These are phyloP conservation scores for Diaporthe longicolla DNA, from an alignment of 2,329 filamentous ascomycete genomes.

Conservation along the genomic window DNA sequence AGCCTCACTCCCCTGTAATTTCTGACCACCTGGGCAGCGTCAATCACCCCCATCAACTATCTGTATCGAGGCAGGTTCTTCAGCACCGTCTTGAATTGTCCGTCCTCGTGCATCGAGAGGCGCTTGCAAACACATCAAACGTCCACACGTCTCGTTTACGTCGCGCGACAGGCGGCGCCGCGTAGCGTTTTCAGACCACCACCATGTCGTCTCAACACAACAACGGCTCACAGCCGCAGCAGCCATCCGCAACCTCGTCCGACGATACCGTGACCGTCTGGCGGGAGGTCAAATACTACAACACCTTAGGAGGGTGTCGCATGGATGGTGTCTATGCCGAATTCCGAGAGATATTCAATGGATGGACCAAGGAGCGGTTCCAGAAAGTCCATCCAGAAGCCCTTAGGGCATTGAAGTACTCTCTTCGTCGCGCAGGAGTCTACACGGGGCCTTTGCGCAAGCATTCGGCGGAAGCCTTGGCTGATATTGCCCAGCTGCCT, in stretches of 20 bases:
- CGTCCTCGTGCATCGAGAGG: background rate
- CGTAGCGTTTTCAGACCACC: background rate
- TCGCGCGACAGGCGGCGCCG: background rate
- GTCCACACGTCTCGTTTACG: background rate
- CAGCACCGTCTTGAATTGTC: background rate
- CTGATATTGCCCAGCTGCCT: background rate
- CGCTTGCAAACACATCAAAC: background rate
- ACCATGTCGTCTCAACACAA: background rate
- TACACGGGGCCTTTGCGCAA: background rate
- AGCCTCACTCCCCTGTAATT: background rate
- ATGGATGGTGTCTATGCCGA: background rate
- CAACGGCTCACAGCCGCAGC: background rate
- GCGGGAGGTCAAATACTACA: background rate
- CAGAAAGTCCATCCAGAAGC: background rate
- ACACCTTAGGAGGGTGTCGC: background rate
- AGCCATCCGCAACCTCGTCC: background rate
- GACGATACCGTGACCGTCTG: background rate
- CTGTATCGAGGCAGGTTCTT: background rate
- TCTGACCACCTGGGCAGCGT: background rate
- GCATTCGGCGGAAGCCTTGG: background rate
- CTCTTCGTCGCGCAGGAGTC: background rate
- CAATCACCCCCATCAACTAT: fast-evolving
- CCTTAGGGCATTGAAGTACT: background rate
- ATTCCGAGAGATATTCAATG: background rate
- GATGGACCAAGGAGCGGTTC: background rate